Conservation (phyloP, 2,329 filamentous ascomycete genomes). For the Claviceps africana region DNA sequence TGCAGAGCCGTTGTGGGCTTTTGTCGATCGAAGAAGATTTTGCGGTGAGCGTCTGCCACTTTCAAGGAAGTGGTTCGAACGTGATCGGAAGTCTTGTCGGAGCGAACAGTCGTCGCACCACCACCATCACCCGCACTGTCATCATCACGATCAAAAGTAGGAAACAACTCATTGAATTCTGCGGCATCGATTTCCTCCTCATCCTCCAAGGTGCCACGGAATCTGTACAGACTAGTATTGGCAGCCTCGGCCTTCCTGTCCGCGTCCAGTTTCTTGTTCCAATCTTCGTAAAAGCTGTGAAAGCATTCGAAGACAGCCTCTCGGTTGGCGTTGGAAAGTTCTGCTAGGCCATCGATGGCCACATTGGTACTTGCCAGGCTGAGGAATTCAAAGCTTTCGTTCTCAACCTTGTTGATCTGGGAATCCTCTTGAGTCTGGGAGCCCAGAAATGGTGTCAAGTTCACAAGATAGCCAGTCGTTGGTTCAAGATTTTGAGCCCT, state of each 20-base stretch:
- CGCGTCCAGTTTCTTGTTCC: conserved; percentile 61
- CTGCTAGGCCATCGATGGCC: conserved; percentile 32
- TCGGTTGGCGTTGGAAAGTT: conserved; percentile 28
- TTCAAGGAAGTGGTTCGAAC: conserved; percentile 44
- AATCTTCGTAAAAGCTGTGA: conserved; percentile 61
- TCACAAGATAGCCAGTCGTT: conserved; percentile 24
- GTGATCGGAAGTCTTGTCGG: conserved; percentile 21
- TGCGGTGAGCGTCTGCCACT: conserved; percentile 46
- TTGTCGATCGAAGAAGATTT: conserved; percentile 32
- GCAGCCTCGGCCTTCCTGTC: conserved; percentile 64
- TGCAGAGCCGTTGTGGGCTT: conserved; percentile 29
- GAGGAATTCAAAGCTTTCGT: conserved; percentile 29
- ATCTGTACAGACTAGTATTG: conserved; percentile 68
- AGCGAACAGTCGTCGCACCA: conserved; percentile 14
- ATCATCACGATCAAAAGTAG: conserved; percentile 46
- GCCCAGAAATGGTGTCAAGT: conserved; percentile 42
- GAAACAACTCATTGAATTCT: conserved; percentile 72
- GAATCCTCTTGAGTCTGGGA: conserved; percentile 23
- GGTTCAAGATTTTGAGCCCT: conserved; percentile 29
- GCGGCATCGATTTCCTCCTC: conserved; percentile 60
- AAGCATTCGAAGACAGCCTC: conserved; percentile 51
- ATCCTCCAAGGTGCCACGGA: conserved; percentile 63
- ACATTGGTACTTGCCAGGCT: conserved; percentile 20
- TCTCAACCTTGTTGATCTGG: conserved; percentile 9
- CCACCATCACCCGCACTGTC: conserved; percentile 13